Percentiles rank a stretch among this genome's conserved stretches.
phyloP scores from a whole-genome alignment of 176 grass and related monocot species.

The Oryza brachyantha region DNA sequence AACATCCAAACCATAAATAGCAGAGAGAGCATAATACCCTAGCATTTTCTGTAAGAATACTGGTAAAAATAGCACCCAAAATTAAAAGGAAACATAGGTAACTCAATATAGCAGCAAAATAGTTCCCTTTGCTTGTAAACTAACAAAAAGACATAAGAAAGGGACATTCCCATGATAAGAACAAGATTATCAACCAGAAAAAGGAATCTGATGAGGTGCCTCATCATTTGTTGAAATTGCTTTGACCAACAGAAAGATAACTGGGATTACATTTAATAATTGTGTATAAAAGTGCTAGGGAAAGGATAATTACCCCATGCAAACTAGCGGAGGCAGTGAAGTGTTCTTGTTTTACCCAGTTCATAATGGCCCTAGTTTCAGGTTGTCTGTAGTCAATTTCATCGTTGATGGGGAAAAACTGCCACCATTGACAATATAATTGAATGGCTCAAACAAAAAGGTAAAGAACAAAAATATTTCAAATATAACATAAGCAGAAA shows the following conservation, averaged over 20 bases:
- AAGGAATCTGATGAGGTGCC: background rate
- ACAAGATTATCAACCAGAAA: background rate
- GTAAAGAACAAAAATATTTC: background rate
- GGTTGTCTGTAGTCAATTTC: constrained; percentile 64
- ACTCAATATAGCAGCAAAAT: background rate
- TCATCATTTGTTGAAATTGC: background rate
- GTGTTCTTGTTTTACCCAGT: constrained; percentile 69
- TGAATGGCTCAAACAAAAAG: constrained; percentile 26
- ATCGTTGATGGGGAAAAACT: constrained; percentile 86
- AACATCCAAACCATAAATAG: background rate
- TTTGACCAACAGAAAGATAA: constrained; percentile 3
- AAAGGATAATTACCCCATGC: constrained; percentile 77
- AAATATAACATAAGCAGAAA: constrained; percentile 20
- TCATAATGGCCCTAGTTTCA: constrained; percentile 95
- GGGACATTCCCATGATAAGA: background rate
- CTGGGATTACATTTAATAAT: background rate
- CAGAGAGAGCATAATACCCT: background rate
- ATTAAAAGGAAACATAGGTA: background rate
- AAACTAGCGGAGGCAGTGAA: constrained; percentile 93
- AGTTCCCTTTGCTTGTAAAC: background rate
- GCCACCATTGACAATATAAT: constrained; percentile 24
- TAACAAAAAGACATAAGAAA: background rate
- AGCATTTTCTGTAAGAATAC: background rate
- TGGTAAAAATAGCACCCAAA: constrained; percentile 7
- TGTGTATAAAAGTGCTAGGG: background rate